A percentile compares a stretch with the other conserved stretches of the same genome.
Evolutionary conservation across 2,329 filamentous ascomycete species (phyloP).

Genomic region (Akanthomyces muscarius): DNA sequence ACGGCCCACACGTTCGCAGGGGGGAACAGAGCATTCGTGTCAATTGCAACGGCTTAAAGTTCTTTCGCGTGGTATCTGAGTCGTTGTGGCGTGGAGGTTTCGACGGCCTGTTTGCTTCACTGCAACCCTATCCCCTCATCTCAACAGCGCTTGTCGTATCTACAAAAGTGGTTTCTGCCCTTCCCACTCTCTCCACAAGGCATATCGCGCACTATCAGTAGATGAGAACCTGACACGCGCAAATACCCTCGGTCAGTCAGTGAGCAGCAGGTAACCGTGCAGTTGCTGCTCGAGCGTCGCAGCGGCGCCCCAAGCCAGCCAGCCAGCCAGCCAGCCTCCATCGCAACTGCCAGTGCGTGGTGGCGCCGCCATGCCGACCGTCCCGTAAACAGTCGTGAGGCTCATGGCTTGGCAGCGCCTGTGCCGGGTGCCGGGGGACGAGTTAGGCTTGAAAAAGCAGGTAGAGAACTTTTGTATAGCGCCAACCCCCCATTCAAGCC

Average conservation of each 20-base stretch:
- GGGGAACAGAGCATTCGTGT: not conserved
- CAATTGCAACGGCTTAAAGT: not conserved
- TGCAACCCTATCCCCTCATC: not conserved
- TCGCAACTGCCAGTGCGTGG: not conserved
- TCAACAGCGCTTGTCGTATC: not conserved
- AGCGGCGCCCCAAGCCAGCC: not conserved
- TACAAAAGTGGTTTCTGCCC: conserved; percentile 3
- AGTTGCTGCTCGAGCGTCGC: not conserved
- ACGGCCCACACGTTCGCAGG: conserved; percentile 2
- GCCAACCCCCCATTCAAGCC: not conserved
- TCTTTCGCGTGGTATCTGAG: not conserved
- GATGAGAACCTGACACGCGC: not conserved
- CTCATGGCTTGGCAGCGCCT: conserved; percentile 4
- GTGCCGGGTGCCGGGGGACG: not conserved
- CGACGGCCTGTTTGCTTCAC: not conserved
- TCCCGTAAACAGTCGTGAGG: not conserved
- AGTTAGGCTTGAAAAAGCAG: not conserved
- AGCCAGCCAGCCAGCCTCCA: not conserved
- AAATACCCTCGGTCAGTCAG: not conserved
- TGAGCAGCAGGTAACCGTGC: not conserved
- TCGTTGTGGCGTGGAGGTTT: not conserved
- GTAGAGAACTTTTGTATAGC: not conserved
- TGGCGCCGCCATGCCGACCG: conserved; percentile 14
- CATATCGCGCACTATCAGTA: not conserved
- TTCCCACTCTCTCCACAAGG: conserved; percentile 1